Conservation (phyloP, 108 stramenopile species). For the Fragilaria crotonensis region DNA sequence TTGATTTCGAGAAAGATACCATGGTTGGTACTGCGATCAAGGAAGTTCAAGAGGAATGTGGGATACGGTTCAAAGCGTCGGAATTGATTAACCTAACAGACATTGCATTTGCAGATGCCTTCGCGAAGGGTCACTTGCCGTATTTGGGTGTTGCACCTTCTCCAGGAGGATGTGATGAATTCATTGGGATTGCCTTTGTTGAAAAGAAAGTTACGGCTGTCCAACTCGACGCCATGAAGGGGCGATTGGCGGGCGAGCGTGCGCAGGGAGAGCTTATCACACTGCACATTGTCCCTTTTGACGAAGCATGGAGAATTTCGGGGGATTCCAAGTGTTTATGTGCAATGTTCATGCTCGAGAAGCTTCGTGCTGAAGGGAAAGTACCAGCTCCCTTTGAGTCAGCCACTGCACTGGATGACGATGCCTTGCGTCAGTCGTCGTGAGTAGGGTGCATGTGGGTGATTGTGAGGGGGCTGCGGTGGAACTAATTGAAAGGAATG, state of each 20-base stretch:
- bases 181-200: conserved; percentile 16
- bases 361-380: too few species aligned
- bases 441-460: too few species aligned
- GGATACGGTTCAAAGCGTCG: conserved; percentile 6
- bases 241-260: conserved; percentile 17
- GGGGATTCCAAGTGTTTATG: conserved; percentile 31
- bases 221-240: conserved; percentile 20
- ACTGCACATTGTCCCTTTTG: conserved; percentile 21
- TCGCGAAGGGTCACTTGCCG: conserved; percentile 5
- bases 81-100: conserved; percentile 28
- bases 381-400: too few species aligned
- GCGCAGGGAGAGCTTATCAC: conserved; percentile 32
- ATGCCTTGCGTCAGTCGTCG: too few species aligned
- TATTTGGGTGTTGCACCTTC: conserved; percentile 11
- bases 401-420: too few species aligned
- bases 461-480: too few species aligned
- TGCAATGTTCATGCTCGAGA: too few species aligned
- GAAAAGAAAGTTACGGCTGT: conserved; percentile 18
- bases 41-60: conserved; percentile 32
- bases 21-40: conserved; percentile 16
- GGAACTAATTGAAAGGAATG: too few species aligned
- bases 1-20: conserved; percentile 9
- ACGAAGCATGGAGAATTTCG: conserved; percentile 25
- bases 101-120: conserved; percentile 14
- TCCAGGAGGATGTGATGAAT: conserved; percentile 36